Base-by-base conservation (phyloP, 306 rosid species). In the Sophora flavescens region DNA sequence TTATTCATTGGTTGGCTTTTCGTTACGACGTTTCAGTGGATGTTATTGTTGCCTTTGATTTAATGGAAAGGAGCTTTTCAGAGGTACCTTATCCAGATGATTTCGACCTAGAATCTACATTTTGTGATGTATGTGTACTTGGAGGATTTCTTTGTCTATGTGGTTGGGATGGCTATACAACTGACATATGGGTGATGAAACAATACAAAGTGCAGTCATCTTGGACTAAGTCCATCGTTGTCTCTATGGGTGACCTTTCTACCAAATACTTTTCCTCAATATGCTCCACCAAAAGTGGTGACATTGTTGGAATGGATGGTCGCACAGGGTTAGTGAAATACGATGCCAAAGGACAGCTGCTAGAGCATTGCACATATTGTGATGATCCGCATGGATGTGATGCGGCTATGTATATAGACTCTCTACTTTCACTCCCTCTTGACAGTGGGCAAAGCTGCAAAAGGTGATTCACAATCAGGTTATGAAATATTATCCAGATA, bases 131-230 rank as follows among this genome's bases (percentile, higher is more conserved):
- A 61, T 15, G 62, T 38, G 42, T 74, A 26, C 22, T 38, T 60
- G 68, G 73, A 14, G 79, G 58, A 41, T 72, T 12, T 26, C 60
- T 73, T 6, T 48, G 66, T 8, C 2, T 77, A 1, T 63, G 6
- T 39, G 0, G 10, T n/a, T 1, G 2, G 7, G 5, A 2, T 6
- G 1, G 4, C 1, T 12, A 22, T 63, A 3, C 7, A 8, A 4
- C 17, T 12, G 75, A 64, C 2, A 57, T 77, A 77, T 77, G 86
- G 79, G 39, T 65, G 15, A 72, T 82, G 86, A 4, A 66, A 67
- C 62, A 82, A 57, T 72, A 77, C 13, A 50, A 28, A 36, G 70
- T 59, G 68, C 26, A 18, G 6, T 66, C 80, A 7, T 83, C 80
- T 51, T 83, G 86, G 83, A 78, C 28, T 6, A 73, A 35, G 54